Base-by-base conservation (phyloP, 225 moss, liverwort and hornwort species). In the Bryum argenteum region DNA sequence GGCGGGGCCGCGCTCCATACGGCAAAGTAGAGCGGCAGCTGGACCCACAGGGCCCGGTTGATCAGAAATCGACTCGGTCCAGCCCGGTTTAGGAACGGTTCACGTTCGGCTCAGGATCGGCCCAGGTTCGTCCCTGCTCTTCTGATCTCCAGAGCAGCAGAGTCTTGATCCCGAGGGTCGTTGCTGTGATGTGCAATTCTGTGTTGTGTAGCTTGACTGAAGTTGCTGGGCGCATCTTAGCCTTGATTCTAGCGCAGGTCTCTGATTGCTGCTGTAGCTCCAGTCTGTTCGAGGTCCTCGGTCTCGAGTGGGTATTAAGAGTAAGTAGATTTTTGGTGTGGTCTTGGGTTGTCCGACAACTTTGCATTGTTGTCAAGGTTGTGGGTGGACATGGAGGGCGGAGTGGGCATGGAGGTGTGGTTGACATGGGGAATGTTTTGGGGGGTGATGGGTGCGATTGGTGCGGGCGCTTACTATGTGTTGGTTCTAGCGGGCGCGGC, bases 401-500 rank as follows among this genome's bases (percentile, higher is more conserved):
- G 18, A 45, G 56, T 69, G 5, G 84, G 71, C 19, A 77, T 80
- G 79, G 80, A 78, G 22, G 76, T 81, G 54, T 95, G 94, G 94
- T 63, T 84, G 65, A 84, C 88, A 11, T 92, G 92, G 92, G 95
- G 90, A 61, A 88, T 86, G 76, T 82, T 95, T n/a, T 82, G 82
- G 82, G 95, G 89, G 58, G n/a, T 89, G 72, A 75, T 92, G 44
- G 95, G 92, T 0, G 75, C 84, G 60, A 75, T 91, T 38, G 92
- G 90, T 2, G 87, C 82, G 3, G 86, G 85, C 42, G 75, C 76
- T 38, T 95, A 95, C 73, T 95, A 95, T 61, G 65, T 87, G 73
- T 14, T 95, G 76, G 92, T 90, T 28, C 24, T 92, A 53, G 89
- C 90, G 40, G 92, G 92, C 7, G 95, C 89, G 63, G 92, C 92